Base-by-base conservation (phyloP, 2,329 filamentous ascomycete genomes). In the Neofusicoccum umdonicola region DNA sequence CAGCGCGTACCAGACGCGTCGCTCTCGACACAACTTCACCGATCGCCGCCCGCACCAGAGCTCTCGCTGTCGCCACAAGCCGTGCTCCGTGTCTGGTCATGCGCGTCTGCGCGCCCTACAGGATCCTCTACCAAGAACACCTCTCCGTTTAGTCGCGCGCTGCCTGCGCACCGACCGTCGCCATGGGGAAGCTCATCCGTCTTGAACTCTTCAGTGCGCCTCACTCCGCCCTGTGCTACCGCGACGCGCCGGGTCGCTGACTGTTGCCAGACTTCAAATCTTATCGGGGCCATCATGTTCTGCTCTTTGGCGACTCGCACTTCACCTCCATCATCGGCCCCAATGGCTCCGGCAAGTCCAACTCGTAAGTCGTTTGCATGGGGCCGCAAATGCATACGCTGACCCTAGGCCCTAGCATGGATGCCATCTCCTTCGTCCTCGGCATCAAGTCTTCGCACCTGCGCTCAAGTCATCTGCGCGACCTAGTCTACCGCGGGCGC, bases 251-350 rank as follows among this genome's bases (percentile, higher is more conserved):
- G 62, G 62, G 47, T 52, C 67, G 50, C 70, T 78, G 66, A 75
- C 62, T 41, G 56, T 64, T 51, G 56, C 34, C 73, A 95, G 91
- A 99, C 83, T 99, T 99, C 88, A 99, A 99, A 82, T 98, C 95
- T 72, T 99, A 99, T 83, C 97, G 97, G 79, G 95, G 93, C 65
- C 93, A 97, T 73, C 95, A 99, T 81, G 89, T 87, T 66, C 87
- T 99, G 50, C 87, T 97, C 62, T 97, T 99, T 73, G 94, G 94
- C 74, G 94, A 99, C 81, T 96, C 93, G 2, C 98, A 97, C 80
- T 99, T 99, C 79, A 99, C 95, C 57, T 99, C 95, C 47, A 97
- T 99, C 74, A 98, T 99, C 74, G 95, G 96, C 5, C 95, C 95
- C 76, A 99, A 99, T 93, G 95, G 95, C 83, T 98, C 95, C 41